Evolutionary conservation across 2,329 filamentous ascomycete genomes (phyloP).

Genomic region (Aspergillus clavatus): DNA sequence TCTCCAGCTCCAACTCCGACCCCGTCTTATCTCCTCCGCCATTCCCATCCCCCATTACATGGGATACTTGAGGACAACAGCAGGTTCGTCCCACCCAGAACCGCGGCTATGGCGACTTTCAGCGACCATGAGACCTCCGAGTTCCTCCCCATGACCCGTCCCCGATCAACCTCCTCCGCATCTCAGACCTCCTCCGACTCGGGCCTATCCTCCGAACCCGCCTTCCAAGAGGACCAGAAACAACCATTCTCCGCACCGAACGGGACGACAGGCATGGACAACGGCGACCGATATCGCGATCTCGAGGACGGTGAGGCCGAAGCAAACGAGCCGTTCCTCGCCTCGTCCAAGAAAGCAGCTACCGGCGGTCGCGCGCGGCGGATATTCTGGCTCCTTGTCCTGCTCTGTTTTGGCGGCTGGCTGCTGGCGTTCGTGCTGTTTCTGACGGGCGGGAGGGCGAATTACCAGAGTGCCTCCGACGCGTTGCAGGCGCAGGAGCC

Average conservation of each 20-base stretch:
- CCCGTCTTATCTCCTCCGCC: no score
- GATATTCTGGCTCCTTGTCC: slow-evolving; percentile 37
- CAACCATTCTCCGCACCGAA: slow-evolving; percentile 12
- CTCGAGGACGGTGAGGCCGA: slow-evolving; percentile 31
- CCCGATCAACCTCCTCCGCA: slow-evolving; percentile 20
- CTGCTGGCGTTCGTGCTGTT: slow-evolving; percentile 43
- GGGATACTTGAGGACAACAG: background rate
- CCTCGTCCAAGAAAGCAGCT: slow-evolving; percentile 18
- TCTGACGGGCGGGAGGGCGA: slow-evolving; percentile 32
- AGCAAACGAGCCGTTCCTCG: slow-evolving; percentile 23
- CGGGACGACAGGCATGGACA: slow-evolving; percentile 5
- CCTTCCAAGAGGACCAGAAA: slow-evolving; percentile 26
- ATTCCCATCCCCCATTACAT: background rate
- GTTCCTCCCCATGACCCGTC: slow-evolving; percentile 24
- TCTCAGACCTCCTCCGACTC: slow-evolving; percentile 33
- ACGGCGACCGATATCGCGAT: slow-evolving; percentile 30
- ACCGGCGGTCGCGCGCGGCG: slow-evolving; percentile 31
- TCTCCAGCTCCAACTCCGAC: no score
- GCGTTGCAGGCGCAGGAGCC: slow-evolving; percentile 24
- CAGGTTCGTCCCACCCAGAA: slow-evolving; percentile 4
- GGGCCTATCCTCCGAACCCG: slow-evolving; percentile 30
- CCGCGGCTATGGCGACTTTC: slow-evolving; percentile 23
- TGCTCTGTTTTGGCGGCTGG: slow-evolving; percentile 44
- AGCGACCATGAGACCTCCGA: slow-evolving; percentile 22
- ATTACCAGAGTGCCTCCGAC: slow-evolving; percentile 26